Percentiles rank a stretch among this genome's conserved stretches.
These are phyloP conservation scores for Calophaca sinica DNA, from an alignment of 306 rosid species.

Conservation along the genomic window DNA sequence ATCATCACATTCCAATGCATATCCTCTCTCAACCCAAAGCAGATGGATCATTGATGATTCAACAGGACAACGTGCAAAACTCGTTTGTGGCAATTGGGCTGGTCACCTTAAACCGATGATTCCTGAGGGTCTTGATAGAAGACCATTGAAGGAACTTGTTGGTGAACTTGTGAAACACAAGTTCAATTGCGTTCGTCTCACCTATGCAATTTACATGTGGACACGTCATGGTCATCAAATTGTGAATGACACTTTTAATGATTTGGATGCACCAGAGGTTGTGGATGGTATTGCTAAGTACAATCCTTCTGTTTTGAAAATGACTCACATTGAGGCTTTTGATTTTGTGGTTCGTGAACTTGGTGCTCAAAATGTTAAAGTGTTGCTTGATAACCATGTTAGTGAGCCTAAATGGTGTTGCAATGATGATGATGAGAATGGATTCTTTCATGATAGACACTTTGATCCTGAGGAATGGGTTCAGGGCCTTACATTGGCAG, in stretches of 20 bases:
- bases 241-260: conserved; percentile 18
- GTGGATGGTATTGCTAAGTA: conserved; percentile 40
- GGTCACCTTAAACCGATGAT: conserved; percentile 60
- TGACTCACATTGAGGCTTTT: conserved; percentile 52
- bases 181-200: conserved; percentile 62
- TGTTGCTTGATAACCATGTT: conserved; percentile 64
- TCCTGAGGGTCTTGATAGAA: conserved; percentile 59
- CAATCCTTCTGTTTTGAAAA: conserved; percentile 49
- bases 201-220: conserved; percentile 62
- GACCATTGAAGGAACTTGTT: conserved; percentile 49
- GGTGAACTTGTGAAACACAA: background rate
- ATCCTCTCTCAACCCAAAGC: conserved; percentile 54
- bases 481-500: conserved; percentile 54
- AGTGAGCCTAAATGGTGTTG: conserved; percentile 71
- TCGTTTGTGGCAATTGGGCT: conserved; percentile 57
- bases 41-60: conserved; percentile 60
- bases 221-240: conserved; percentile 37
- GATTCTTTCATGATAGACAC: conserved; percentile 60
- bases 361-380: conserved; percentile 50
- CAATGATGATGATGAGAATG: conserved; percentile 59
- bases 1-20: conserved; percentile 36
- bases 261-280: conserved; percentile 33
- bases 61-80: conserved; percentile 51
- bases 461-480: conserved; percentile 65
- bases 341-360: conserved; percentile 48